phyloP scores from a whole-genome alignment of 768 basidiomycete species.

The Calocybe cyanea region DNA sequence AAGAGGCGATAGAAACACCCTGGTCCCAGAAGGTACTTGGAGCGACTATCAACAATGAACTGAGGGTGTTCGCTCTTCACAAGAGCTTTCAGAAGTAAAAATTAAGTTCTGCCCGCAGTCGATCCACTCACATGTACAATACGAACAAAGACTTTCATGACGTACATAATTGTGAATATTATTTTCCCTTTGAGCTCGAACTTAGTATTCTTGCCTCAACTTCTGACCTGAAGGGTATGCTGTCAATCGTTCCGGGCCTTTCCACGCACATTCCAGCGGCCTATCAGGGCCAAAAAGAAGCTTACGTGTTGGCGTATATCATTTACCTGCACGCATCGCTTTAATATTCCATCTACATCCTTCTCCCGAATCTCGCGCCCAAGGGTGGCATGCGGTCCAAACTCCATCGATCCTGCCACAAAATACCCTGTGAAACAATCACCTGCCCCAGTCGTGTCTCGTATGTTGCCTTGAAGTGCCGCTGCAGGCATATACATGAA shows the following conservation, averaged over 20 bases:
- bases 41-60: background rate
- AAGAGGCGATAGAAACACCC: slow-evolving; percentile 8
- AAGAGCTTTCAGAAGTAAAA: slow-evolving; percentile 11
- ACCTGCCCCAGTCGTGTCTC: slow-evolving; percentile 62
- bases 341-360: slow-evolving; percentile 32
- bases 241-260: slow-evolving; percentile 53
- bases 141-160: too few species aligned
- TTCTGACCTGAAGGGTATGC: slow-evolving; percentile 41
- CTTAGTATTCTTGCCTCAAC: slow-evolving; percentile 34
- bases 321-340: slow-evolving; percentile 37
- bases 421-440: slow-evolving; percentile 65
- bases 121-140: too few species aligned
- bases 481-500: slow-evolving; percentile 45
- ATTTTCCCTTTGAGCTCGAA: too few species aligned
- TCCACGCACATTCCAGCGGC: slow-evolving; percentile 64
- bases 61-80: slow-evolving; percentile 11
- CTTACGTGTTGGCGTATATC: background rate
- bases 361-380: slow-evolving; percentile 24
- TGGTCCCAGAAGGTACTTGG: slow-evolving; percentile 8
- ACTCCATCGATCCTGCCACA: slow-evolving; percentile 50
- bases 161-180: too few species aligned
- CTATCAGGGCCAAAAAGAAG: too few species aligned
- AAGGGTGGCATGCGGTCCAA: slow-evolving; percentile 20
- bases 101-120: too few species aligned
- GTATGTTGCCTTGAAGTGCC: slow-evolving; percentile 31